Evolutionary conservation across 2,329 filamentous ascomycete genomes (phyloP).

Genomic region (Venturia oleaginea): DNA sequence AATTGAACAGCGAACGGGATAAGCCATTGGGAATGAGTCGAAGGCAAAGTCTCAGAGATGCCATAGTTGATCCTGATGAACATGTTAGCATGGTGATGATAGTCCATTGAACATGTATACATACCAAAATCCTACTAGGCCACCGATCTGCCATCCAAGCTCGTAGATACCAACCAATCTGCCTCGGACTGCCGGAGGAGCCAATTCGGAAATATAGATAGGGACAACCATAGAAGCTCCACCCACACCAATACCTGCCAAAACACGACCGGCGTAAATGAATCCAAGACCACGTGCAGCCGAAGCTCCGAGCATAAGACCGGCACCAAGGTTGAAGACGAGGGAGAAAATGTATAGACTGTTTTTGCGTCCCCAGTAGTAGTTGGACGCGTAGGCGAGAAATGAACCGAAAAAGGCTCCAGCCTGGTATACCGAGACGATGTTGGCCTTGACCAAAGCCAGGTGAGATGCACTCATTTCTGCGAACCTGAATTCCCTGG

Average conservation of each 20-base stretch:
- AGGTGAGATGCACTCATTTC: conserved; percentile 39
- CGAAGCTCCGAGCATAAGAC: conserved; percentile 61
- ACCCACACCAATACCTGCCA: conserved; percentile 49
- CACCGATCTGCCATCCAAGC: conserved; percentile 45
- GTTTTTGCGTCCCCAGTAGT: conserved; percentile 58
- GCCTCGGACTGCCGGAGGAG: conserved; percentile 50
- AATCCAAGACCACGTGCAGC: conserved; percentile 53
- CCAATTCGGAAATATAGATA: conserved; percentile 51
- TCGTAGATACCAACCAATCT: conserved; percentile 51
- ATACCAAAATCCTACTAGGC: conserved; percentile 44
- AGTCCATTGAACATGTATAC: not conserved
- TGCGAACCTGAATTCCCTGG: conserved; percentile 56
- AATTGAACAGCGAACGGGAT: conserved; percentile 55
- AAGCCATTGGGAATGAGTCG: conserved; percentile 36
- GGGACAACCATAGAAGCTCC: conserved; percentile 48
- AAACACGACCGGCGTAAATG: conserved; percentile 48
- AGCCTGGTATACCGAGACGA: conserved; percentile 73
- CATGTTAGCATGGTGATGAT: conserved; percentile 15
- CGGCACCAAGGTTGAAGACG: conserved; percentile 62
- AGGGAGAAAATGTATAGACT: conserved; percentile 52
- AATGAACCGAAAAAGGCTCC: conserved; percentile 77
- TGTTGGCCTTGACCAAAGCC: conserved; percentile 60
- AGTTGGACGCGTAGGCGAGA: conserved; percentile 55
- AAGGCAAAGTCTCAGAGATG: conserved; percentile 33
- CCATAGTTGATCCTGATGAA: conserved; percentile 32